Evolutionary conservation across 176 grass and related monocot species (phyloP), one percentile per base, ranked within the genome.

Genomic region (Triticum urartu): DNA sequence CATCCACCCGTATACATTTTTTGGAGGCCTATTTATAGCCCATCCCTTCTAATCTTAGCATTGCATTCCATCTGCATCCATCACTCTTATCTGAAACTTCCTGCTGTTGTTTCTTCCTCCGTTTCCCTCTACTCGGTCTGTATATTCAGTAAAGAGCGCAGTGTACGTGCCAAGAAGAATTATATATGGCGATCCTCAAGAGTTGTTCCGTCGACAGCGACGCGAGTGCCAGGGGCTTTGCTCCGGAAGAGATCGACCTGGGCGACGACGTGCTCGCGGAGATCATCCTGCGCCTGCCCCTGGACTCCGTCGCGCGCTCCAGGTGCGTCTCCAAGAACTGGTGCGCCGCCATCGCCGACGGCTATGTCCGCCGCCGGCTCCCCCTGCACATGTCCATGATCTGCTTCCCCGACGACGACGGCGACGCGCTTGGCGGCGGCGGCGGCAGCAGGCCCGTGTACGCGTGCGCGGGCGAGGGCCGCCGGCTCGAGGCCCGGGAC

Each of bases 301-400:
- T 92, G 12, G 88, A 94, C 13, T 79, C 92, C 1, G 28, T 92
- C 34, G 89, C 81, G 59, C 78, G 92, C 9, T 94, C 91, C 84
- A 80, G 30, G 68, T 88, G 76, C 75, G 92, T 97, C 15, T 90
- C 83, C 32, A 97, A 80, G 79, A 42, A 15, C n/a, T 97, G 94
- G 94, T 48, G 69, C 64, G 60, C 79, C 67, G 63, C 91, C 38
- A 77, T 97, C 89, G 79, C 88, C 76, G 72, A 85, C 60, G 69
- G 68, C 88, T 80, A 82, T 78, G 66, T 94, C 79, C 82, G 80
- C 6, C 65, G 84, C 54, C 11, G 86, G 5, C 90, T 97, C 9
- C 86, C 88, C 3, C 78, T 71, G 32, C 30, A 83, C 28, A 70
- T 91, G 39, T 87, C 92, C 56, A 45, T 68, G 6, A 43, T 94